These are phyloP conservation scores for Orbilia javanica DNA, from an alignment of 2,329 filamentous ascomycete species.

Conservation along the genomic window DNA sequence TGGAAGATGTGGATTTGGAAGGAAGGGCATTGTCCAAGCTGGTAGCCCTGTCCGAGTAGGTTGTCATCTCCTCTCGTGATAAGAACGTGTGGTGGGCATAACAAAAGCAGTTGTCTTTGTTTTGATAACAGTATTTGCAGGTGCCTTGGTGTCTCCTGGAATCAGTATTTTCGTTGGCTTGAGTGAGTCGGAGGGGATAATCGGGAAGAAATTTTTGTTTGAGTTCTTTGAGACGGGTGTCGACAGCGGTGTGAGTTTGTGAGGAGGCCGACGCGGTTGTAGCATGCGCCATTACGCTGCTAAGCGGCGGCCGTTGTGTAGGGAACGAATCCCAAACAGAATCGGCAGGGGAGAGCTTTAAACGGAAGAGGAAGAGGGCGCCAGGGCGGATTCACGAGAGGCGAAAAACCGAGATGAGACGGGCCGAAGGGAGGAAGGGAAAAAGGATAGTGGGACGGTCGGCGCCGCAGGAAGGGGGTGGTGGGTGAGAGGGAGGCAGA, in stretches of 20 bases:
- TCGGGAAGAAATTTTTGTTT: slow-evolving; percentile 56
- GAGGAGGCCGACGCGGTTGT: slow-evolving; percentile 59
- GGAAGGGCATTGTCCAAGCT: slow-evolving; percentile 39
- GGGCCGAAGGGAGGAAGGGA: not conserved
- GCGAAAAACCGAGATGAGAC: not conserved
- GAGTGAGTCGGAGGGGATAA: slow-evolving; percentile 54
- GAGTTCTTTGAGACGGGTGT: slow-evolving; percentile 54
- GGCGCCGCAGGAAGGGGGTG: not conserved
- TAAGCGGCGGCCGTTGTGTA: slow-evolving; percentile 51
- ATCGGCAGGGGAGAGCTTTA: slow-evolving; percentile 19
- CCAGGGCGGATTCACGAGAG: slow-evolving; percentile 13
- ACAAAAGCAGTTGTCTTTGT: slow-evolving; percentile 57
- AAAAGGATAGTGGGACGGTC: not conserved
- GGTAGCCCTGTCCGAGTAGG: slow-evolving; percentile 45
- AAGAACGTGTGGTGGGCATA: slow-evolving; percentile 58
- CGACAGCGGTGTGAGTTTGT: slow-evolving; percentile 40
- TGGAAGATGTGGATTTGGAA: slow-evolving; percentile 25
- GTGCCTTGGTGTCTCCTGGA: slow-evolving; percentile 34
- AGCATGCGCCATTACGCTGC: slow-evolving; percentile 59
- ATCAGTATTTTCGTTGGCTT: slow-evolving; percentile 45
- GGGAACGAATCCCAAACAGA: slow-evolving; percentile 27
- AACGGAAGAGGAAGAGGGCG: slow-evolving; percentile 2
- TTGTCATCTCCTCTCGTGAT: slow-evolving; percentile 57
- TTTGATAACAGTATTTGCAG: slow-evolving; percentile 55
- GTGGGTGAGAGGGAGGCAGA: slow-evolving; percentile 7